Evolutionary conservation across 257 asterid species (phyloP), one percentile per base, ranked within the genome.

Genomic region (Penstemon davidsonii): DNA sequence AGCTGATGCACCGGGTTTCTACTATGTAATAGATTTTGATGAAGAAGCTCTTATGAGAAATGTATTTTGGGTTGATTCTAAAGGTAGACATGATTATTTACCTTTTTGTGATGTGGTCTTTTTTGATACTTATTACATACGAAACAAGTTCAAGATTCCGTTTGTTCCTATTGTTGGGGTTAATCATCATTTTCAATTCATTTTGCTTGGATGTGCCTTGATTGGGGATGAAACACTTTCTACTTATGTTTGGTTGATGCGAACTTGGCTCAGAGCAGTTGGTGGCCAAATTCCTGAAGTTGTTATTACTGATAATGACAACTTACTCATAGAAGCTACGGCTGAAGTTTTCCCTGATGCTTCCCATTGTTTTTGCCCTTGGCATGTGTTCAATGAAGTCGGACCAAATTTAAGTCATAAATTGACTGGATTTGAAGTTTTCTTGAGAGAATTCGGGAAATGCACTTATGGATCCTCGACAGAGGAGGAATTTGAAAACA

Each of bases 211-310:
- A 18, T 82, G 87, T 60, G 86, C 78, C 50, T 72, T 85, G 59
- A 66, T 85, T 62, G 79, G 84, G 57, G 83, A 76, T 58, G 86
- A 78, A 49, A 71, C 73, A 0, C 55, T 44, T 51, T 69, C 78
- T 10, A 66, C 80, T 54, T 76, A 73, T 65, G 12, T 55, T 43
- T 85, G 90, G 86, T 66, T 82, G 59, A 63, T 85, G 81, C 73
- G 65, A 62, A 75, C 84, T n/a, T 82, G 87, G 90, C 83, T 85
- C 62, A 76, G 80, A 74, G 80, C 86, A 62, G 77, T 85, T 62
- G 39, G 70, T 57, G 80, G 80, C 8, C 61, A 11, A 52, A 49
- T 59, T 74, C 85, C 86, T 39, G 78, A 67, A 72, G 80, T 70
- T 39, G 69, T 85, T 56, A 80, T 82, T 45, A 76, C 82, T 11